These are phyloP conservation scores for Podila horticola DNA, from an alignment of 192 early-diverging fungal genomes.

Conservation along the genomic window DNA sequence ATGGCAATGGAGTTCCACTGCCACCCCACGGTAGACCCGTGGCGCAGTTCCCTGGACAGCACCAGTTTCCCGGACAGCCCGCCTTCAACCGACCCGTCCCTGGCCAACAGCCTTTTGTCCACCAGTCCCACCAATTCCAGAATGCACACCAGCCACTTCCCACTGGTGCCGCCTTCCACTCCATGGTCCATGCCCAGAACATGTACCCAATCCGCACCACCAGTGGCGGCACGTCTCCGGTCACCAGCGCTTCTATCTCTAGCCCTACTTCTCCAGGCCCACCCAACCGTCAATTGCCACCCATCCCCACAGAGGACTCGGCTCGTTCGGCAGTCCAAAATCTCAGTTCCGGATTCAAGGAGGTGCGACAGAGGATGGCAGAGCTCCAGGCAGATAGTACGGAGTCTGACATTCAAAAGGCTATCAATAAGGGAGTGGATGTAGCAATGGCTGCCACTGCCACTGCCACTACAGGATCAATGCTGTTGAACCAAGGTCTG, in stretches of 20 bases:
- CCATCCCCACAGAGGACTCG: conserved; percentile 11
- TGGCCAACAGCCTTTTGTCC: conserved; percentile 20
- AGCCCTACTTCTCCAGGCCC: conserved; percentile 23
- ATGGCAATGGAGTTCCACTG: background rate
- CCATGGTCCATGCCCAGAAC: conserved; percentile 22
- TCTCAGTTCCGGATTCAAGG: conserved; percentile 10
- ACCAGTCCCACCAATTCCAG: conserved; percentile 32
- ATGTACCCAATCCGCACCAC: conserved; percentile 14
- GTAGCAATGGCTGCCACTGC: conserved; percentile 2
- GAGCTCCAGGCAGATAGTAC: background rate
- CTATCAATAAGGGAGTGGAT: conserved; percentile 16
- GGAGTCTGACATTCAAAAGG: conserved; percentile 1
- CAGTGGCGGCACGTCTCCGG: background rate
- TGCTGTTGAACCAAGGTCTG: conserved; percentile 7
- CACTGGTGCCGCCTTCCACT: conserved; percentile 21
- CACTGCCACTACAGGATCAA: background rate
- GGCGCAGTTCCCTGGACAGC: background rate
- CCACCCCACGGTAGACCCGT: background rate
- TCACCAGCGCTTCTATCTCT: conserved; percentile 1
- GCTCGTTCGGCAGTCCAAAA: background rate
- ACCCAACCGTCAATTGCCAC: conserved; percentile 33
- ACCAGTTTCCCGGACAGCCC: conserved; percentile 3
- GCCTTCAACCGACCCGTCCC: conserved; percentile 19
- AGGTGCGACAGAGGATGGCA: conserved; percentile 14
- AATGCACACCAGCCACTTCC: conserved; percentile 14